phyloP scores from a whole-genome alignment of 2,329 filamentous ascomycete genomes.

The Colletotrichum falcatum region DNA sequence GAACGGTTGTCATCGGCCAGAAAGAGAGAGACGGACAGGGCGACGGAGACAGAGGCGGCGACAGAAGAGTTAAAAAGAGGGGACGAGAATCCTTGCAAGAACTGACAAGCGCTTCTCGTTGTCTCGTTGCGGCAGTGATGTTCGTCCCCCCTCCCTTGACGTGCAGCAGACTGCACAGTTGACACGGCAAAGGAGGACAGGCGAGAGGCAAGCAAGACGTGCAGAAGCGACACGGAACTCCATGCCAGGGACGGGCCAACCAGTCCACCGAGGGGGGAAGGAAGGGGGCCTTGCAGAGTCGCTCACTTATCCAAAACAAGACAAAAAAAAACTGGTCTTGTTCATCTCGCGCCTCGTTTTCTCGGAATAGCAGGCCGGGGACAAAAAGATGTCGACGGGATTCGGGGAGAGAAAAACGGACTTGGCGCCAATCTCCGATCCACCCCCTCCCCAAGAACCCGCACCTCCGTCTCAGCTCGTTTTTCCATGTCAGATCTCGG shows the following conservation, averaged over 20 bases:
- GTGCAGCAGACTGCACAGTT: background rate
- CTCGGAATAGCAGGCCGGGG: background rate
- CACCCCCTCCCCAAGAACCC: no score
- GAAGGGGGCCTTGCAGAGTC: background rate
- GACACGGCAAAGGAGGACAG: background rate
- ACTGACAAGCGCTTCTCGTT: background rate
- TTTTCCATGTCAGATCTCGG: background rate
- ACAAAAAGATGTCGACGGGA: no score
- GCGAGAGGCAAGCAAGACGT: background rate
- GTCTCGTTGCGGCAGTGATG: slow-evolving; percentile 5
- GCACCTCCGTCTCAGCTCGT: background rate
- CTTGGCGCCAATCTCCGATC: background rate
- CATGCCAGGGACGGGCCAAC: slow-evolving; percentile 15
- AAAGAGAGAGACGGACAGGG: background rate
- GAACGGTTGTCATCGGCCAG: background rate
- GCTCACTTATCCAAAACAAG: slow-evolving; percentile 3
- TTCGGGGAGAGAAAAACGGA: background rate
- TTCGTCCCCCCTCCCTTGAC: background rate
- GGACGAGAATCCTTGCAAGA: background rate
- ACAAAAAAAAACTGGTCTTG: no score
- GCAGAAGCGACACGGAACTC: slow-evolving; percentile 6
- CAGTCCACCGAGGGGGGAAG: no score
- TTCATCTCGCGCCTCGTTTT: background rate
- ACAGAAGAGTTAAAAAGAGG: background rate
- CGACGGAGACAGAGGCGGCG: no score